Evolutionary conservation across 1,284 basidiomycete genomes (phyloP), one percentile per base, ranked within the genome.

Genomic region (Tilletia walkeri): DNA sequence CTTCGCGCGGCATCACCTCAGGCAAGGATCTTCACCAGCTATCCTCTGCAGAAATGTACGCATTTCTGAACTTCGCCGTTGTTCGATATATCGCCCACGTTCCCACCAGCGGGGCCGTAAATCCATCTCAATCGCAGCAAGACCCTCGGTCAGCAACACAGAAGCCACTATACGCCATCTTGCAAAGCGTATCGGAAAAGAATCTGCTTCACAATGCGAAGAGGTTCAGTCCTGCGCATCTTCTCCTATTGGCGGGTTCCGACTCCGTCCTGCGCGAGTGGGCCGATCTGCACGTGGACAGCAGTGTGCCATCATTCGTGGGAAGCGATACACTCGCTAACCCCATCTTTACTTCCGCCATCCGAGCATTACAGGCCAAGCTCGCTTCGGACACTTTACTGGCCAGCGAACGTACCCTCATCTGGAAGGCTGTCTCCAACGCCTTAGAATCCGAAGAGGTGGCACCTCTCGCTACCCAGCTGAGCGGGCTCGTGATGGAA

Each of bases 11-110:
- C 30, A 41, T 63, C 34, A 14, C 16, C 14, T 18, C 34, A 12
- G 59, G 59, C 36, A 20, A 39, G 2, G 59, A 63, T 20, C 36
- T 63, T 38, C 36, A 63, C 30, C 30, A 36, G 10, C 59, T 63
- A 34, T 38, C 59, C 5, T 16, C 59, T 1, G 30, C 34, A 2
- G 59, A 63, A 34, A 63, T 63, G 59, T 63, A 63, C 39, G 59
- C 59, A n/a, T 34, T 63, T 16, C 7, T 63, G 34, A 10, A 63
- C 34, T 38, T 63, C n/a, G 59, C 59, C 59, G 59, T 63, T 10
- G 36, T 63, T 16, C 59, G 59, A 3, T 63, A 36, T 34, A 16
- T 38, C 12, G 36, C 16, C 34, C 34, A 63, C 36, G 30, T 63
- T 14, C 59, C 30, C 30, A 14, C 34, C 7, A 39, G 59, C 59